Conservation (phyloP, 1,284 basidiomycete species). For the Leucoagaricus sp. region DNA sequence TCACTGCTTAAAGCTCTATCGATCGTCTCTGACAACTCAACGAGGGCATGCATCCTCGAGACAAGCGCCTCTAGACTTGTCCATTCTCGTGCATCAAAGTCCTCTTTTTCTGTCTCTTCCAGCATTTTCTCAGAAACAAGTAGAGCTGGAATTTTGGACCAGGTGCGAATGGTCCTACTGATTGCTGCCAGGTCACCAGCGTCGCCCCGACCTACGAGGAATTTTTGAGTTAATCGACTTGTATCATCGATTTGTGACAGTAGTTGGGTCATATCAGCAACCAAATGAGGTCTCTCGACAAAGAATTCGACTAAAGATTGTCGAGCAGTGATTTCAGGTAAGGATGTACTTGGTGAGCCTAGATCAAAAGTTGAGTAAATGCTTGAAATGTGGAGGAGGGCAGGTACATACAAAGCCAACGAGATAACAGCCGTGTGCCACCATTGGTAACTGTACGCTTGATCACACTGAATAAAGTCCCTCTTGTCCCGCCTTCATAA, state of each 20-base stretch:
- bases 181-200: conserved; percentile 67
- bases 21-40: conserved; percentile 61
- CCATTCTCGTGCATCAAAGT: conserved; percentile 48
- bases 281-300: conserved; percentile 61
- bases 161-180: conserved; percentile 58
- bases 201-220: conserved; percentile 72
- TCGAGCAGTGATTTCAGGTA: conserved; percentile 70
- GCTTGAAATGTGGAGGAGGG: not conserved
- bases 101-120: conserved; percentile 43
- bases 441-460: conserved; percentile 81
- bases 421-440: conserved; percentile 75
- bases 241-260: conserved; percentile 72
- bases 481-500: conserved; percentile 70
- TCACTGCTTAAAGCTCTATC: conserved; percentile 8
- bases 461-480: conserved; percentile 79
- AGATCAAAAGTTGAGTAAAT: conserved; percentile 14
- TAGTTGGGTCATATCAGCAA: conserved; percentile 63
- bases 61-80: conserved; percentile 55
- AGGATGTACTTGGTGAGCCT: conserved; percentile 87
- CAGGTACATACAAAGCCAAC: conserved; percentile 71
- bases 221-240: conserved; percentile 78
- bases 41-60: conserved; percentile 55
- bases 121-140: conserved; percentile 57
- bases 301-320: conserved; percentile 85
- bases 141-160: conserved; percentile 51